Evolutionary conservation across 345 rosid species (phyloP), one percentile per base, ranked within the genome.

Genomic region (Aquilaria sinensis): DNA sequence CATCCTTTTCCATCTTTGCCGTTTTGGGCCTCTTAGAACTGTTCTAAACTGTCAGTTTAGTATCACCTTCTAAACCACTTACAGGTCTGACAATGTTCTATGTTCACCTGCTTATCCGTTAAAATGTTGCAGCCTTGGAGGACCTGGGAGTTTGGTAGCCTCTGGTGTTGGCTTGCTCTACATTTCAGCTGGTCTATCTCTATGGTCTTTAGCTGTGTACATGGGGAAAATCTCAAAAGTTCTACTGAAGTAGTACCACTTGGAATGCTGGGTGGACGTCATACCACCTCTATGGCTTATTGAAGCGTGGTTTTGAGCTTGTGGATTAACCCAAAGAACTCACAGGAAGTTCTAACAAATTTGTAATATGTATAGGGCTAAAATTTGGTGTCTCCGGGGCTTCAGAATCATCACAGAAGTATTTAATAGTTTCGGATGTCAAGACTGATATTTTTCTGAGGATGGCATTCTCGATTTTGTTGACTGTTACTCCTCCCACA

Each of bases 121-220:
- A 52, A 11, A 48, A 10, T 41, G 9, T 23, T 71, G 83, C 89
- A 88, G 93, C 72, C 67, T 78, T 33, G 88, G 80, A 74, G 83
- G 78, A 58, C 64, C 83, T 3, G 78, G 73, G 58, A 34, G 69
- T 48, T 70, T 88, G 53, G 80, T 83, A 67, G 80, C 81, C 67
- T 77, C 83, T 63, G 97, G 99, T 61, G 83, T 85, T 70, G 72
- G 58, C 47, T 82, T 94, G 83, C 97, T 94, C 48, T 88, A 94
- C 76, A 75, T 88, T 66, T 94, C 99, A 2, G 97, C 97, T 5
- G 92, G 97, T 69, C 88, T 94, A 51, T 88, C 99, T 31, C 58
- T 90, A 43, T 90, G 96, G 96, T 94, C 99, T 57, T 77, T 94
- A 67, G 79, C 74, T 53, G 91, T 94, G 66, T 94, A 94, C 66